Conservation (phyloP, 192 early-diverging fungal species). For the Dissophora ornata region DNA sequence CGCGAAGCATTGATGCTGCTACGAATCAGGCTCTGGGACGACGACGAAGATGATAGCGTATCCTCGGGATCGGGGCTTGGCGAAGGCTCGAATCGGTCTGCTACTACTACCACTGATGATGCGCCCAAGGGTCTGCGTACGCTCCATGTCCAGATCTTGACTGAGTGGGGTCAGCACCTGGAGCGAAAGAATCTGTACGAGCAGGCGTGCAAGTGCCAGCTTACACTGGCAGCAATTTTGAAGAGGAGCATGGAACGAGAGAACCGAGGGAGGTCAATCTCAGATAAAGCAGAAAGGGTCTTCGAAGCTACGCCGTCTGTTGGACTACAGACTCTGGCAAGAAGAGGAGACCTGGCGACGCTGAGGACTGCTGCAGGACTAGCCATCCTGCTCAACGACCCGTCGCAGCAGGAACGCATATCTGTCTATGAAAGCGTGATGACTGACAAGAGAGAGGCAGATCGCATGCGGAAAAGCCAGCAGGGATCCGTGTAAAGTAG, state of each 20-base stretch:
- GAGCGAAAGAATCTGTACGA: slow-evolving; percentile 22
- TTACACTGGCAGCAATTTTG: slow-evolving; percentile 24
- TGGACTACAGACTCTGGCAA: slow-evolving; percentile 33
- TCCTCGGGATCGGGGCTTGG: too few relatives aligned
- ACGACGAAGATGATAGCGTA: slow-evolving; percentile 6
- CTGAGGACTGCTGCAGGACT: slow-evolving; percentile 39
- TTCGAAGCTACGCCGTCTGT: slow-evolving; percentile 8
- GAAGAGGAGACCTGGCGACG: slow-evolving; percentile 27
- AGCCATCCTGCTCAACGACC: slow-evolving; percentile 39
- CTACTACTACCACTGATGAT: neutral
- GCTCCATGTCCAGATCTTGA: slow-evolving; percentile 29
- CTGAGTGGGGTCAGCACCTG: slow-evolving; percentile 43
- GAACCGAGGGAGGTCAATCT: neutral
- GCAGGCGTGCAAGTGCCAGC: slow-evolving; percentile 48
- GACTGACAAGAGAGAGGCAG: slow-evolving; percentile 3
- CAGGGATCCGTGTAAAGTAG: too few relatives aligned
- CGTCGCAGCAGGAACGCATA: slow-evolving; percentile 18
- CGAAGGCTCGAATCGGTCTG: too few relatives aligned
- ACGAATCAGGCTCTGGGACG: slow-evolving; percentile 36
- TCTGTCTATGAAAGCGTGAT: slow-evolving; percentile 2
- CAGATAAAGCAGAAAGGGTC: neutral
- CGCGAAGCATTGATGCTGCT: slow-evolving; percentile 52
- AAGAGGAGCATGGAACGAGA: neutral
- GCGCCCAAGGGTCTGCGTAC: neutral
- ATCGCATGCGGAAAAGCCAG: slow-evolving; percentile 8